These are phyloP conservation scores for Rhizopogon vesiculosus DNA, from an alignment of 768 basidiomycete genomes.

Conservation along the genomic window DNA sequence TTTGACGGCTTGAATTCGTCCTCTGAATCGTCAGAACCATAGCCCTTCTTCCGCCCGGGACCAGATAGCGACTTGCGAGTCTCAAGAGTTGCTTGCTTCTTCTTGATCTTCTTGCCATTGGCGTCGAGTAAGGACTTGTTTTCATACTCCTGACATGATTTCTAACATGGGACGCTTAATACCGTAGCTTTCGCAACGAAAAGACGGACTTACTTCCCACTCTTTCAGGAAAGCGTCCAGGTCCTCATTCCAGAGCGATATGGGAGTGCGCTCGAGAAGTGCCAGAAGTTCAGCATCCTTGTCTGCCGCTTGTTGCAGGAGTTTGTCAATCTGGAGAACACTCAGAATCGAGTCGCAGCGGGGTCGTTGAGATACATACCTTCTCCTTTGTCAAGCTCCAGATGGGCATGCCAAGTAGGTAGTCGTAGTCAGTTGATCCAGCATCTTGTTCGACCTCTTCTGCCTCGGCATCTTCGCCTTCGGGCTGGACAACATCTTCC, in stretches of 20 bases:
- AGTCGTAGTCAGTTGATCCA: constrained; percentile 74
- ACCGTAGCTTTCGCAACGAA: not conserved
- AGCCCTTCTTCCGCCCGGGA: constrained; percentile 31
- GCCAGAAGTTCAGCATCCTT: constrained; percentile 79
- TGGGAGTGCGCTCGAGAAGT: constrained; percentile 74
- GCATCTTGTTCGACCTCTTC: constrained; percentile 41
- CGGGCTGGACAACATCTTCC: constrained; percentile 52
- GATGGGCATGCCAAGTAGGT: constrained; percentile 92
- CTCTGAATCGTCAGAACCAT: constrained; percentile 37
- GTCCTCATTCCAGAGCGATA: constrained; percentile 86
- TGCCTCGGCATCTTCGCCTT: constrained; percentile 44
- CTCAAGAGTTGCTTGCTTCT: constrained; percentile 51
- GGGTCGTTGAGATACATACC: constrained; percentile 33
- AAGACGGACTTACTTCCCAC: constrained; percentile 71
- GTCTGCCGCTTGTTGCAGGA: constrained; percentile 71
- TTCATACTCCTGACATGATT: constrained; percentile 38
- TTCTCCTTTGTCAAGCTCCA: constrained; percentile 93
- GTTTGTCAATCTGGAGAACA: constrained; percentile 67
- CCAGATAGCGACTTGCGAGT: constrained; percentile 47
- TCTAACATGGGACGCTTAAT: constrained; percentile 21
- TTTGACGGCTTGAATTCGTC: constrained; percentile 55
- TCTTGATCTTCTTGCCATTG: constrained; percentile 50
- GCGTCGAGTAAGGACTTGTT: constrained; percentile 41
- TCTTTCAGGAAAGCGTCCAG: constrained; percentile 77
- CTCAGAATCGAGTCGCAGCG: constrained; percentile 4